Percentiles rank a stretch among this genome's conserved stretches.
These are phyloP conservation scores for Saccharomycopsis selenospora DNA, from an alignment of 805 yeast genomes.

Conservation along the genomic window DNA sequence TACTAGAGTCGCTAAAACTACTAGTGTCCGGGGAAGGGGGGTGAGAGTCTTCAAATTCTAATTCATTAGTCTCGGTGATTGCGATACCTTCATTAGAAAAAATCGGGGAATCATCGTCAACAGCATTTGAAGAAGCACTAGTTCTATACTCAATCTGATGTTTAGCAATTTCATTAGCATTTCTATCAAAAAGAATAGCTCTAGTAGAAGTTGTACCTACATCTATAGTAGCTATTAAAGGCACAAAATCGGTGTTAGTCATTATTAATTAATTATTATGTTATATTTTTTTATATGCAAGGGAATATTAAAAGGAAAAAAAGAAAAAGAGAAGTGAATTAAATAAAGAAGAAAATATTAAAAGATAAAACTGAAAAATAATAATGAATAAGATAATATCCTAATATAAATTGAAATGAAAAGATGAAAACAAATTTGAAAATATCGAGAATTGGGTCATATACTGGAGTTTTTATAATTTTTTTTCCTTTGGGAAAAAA, in stretches of 20 bases:
- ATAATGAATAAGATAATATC: no score
- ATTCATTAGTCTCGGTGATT: conserved; percentile 44
- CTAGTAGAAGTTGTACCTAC: conserved; percentile 91
- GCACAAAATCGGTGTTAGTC: no score
- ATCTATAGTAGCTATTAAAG: conserved; percentile 66
- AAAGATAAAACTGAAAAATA: no score
- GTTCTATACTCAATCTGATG: conserved; percentile 88
- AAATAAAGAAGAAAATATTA: no score
- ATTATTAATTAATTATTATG: no score
- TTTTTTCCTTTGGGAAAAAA: no score
- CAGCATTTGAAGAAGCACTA: conserved; percentile 43
- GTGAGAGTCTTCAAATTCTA: conserved; percentile 50
- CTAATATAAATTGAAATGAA: no score
- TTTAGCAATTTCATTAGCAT: conserved; percentile 74
- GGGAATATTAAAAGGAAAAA: background rate
- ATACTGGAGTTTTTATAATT: no score
- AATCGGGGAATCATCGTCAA: conserved; percentile 36
- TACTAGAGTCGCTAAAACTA: conserved; percentile 20
- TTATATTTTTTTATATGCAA: background rate
- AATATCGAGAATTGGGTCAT: no score
- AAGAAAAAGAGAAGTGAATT: background rate
- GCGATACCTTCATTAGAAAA: conserved; percentile 73
- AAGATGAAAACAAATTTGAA: no score
- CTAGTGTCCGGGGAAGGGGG: background rate
- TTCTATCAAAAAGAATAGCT: conserved; percentile 67